Percentiles rank a stretch among this genome's conserved stretches.
Evolutionary conservation across 23 red algal species (phyloP).

Genomic region (Gracilaria caudata): DNA sequence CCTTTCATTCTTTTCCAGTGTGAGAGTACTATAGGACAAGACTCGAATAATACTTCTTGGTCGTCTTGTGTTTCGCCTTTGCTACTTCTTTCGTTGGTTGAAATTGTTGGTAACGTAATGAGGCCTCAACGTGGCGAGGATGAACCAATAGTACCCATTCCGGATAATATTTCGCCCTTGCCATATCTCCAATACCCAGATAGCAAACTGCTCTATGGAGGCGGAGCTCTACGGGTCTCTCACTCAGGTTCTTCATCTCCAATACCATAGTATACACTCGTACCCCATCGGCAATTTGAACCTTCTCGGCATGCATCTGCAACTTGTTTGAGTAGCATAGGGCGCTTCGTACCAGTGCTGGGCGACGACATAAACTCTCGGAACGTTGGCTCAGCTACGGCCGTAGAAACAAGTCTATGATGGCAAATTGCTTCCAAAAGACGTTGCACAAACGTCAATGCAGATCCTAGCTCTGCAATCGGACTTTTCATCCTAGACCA

Average conservation of each 20-base stretch:
- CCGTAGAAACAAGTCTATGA: constrained; percentile 49
- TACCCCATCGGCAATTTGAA: constrained; percentile 25
- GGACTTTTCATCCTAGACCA: constrained; percentile 22
- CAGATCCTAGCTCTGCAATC: neutral
- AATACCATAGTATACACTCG: constrained; percentile 34
- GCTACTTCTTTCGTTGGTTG: constrained; percentile 20
- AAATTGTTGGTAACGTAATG: constrained; percentile 41
- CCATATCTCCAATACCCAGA: constrained; percentile 17
- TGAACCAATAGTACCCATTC: constrained; percentile 34
- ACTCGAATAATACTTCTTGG: constrained; percentile 22
- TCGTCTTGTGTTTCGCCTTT: constrained; percentile 10
- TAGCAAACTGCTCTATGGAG: constrained; percentile 41
- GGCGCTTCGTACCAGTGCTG: constrained; percentile 19
- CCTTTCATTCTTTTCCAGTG: constrained; percentile 24
- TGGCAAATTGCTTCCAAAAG: constrained; percentile 70
- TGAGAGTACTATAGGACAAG: constrained; percentile 8
- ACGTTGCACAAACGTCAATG: constrained; percentile 58
- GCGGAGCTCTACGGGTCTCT: constrained; percentile 6
- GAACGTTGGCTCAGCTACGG: constrained; percentile 40
- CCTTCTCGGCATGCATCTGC: constrained; percentile 67
- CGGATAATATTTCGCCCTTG: constrained; percentile 38
- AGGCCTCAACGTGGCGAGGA: constrained; percentile 57
- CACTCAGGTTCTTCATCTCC: constrained; percentile 2
- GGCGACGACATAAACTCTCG: constrained; percentile 60
- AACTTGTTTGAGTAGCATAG: constrained; percentile 60